Evolutionary conservation across 306 rosid genomes (phyloP).

Genomic region (Cucurbita maxima): DNA sequence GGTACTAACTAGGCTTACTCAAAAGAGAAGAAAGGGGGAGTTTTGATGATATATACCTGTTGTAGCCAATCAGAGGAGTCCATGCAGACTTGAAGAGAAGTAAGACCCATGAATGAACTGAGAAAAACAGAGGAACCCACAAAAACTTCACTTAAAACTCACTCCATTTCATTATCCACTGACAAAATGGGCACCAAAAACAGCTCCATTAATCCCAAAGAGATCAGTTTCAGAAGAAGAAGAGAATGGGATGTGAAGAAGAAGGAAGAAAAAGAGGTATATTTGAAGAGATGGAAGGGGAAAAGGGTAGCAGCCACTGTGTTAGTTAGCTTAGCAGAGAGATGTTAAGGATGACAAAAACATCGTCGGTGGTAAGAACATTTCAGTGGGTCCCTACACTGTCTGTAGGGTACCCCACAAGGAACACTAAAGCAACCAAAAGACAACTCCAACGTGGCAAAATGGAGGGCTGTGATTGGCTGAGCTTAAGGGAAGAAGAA

Average conservation of each 20-base stretch:
- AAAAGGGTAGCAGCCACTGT: background rate
- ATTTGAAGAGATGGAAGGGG: background rate
- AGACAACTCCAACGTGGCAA: background rate
- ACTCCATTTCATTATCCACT: slow-evolving; percentile 7
- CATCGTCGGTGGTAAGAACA: slow-evolving; percentile 38
- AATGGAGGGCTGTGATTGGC: slow-evolving; percentile 21
- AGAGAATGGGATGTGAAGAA: slow-evolving; percentile 38
- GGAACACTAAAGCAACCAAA: slow-evolving; percentile 11
- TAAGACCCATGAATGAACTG: slow-evolving; percentile 41
- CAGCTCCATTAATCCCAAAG: background rate
- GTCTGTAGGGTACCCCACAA: slow-evolving; percentile 17
- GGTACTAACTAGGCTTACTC: background rate
- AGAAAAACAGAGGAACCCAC: background rate
- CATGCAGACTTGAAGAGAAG: slow-evolving; percentile 84
- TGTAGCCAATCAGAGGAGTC: slow-evolving; percentile 93
- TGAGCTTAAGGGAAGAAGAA: slow-evolving; percentile 9
- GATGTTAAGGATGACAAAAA: background rate
- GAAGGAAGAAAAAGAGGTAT: slow-evolving; percentile 36
- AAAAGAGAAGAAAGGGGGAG: background rate
- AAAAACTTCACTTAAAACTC: slow-evolving; percentile 7
- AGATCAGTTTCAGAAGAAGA: background rate
- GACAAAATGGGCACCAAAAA: background rate
- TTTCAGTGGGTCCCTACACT: slow-evolving; percentile 24
- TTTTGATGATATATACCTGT: slow-evolving; percentile 39
- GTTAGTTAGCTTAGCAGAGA: background rate